Evolutionary conservation across 805 yeast genomes (phyloP), one percentile per base, ranked within the genome.

Genomic region (Maudiozyma barnettii): DNA sequence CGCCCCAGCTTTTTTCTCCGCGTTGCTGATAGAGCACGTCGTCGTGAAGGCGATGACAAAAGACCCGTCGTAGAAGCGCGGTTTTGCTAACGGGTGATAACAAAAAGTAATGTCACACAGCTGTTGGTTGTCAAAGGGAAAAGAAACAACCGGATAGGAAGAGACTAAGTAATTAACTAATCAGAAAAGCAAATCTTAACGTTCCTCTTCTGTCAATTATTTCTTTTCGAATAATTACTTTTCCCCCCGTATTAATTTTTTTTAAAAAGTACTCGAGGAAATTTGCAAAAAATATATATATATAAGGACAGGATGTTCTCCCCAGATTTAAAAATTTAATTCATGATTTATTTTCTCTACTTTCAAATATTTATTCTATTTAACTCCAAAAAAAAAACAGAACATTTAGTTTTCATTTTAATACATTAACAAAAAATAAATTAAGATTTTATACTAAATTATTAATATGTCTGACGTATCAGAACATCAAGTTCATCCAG

Each of bases 351-450:
- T 39, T 18, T n/a, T n/a, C 8, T 40, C 10, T 23, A 18, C 26
- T 23, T 26, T n/a, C n/a, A n/a, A 13, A 14, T 6, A 12, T 20
- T 18, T 16, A 23, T 26, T 16, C 16, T 26, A 16, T 18, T 40
- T 16, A 4, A 10, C n/a, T 16, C 14, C 3, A 6, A 18, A 10
- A 9, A 40, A 16, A 26, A 26, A 26, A 21, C 43, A 40, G 35
- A 40, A 23, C 43, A 40, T 14, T 40, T 40, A 40, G 43, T 40
- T 40, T 40, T 39, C 41, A 39, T 21, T 39, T 22, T 39, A n/a
- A 20, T 19, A 35, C 38, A 20, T 21, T 39, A 21, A 39, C 26
- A 26, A 40, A 40, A 18, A 26, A 14, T 26, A 26, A 40, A 40
- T 16, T 36, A 36, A 36, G 19, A 16, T 18, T 18, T 33, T n/a